Conservation (phyloP, 352 stramenopile genomes). For the Phytophthora boehmeriae region DNA sequence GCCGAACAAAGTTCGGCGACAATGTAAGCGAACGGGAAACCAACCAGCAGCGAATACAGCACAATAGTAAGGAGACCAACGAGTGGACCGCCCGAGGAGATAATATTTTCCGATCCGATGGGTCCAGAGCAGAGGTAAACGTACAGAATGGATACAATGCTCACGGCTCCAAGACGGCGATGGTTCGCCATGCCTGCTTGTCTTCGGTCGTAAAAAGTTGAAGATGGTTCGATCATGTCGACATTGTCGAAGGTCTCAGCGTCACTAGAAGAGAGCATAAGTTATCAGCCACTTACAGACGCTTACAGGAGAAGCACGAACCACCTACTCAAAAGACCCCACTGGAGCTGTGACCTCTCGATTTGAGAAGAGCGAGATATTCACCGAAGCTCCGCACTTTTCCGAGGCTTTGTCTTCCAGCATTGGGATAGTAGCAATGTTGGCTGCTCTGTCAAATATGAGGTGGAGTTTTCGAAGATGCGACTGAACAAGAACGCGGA, state of each 20-base stretch:
- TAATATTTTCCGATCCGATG: conserved; percentile 59
- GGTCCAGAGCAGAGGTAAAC: conserved; percentile 52
- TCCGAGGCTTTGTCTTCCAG: conserved; percentile 13
- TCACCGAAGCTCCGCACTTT: conserved; percentile 4
- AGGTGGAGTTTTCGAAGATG: not conserved
- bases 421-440: conserved; percentile 23
- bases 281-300: no score
- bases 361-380: conserved; percentile 17
- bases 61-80: conserved; percentile 53
- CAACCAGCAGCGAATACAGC: conserved; percentile 65
- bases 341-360: conserved; percentile 4
- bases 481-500: conserved; percentile 12
- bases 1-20: conserved; percentile 72
- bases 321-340: conserved; percentile 18
- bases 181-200: conserved; percentile 27
- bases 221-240: conserved; percentile 38
- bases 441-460: conserved; percentile 21
- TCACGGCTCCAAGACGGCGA: conserved; percentile 40
- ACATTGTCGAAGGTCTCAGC: conserved; percentile 36
- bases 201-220: conserved; percentile 26
- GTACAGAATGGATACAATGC: conserved; percentile 54
- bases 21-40: conserved; percentile 58
- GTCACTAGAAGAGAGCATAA: conserved; percentile 23
- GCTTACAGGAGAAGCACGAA: not conserved
- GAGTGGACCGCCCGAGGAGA: conserved; percentile 56